Base-by-base conservation (phyloP, 2,329 filamentous ascomycete species). In the Aspergillus sp. region DNA sequence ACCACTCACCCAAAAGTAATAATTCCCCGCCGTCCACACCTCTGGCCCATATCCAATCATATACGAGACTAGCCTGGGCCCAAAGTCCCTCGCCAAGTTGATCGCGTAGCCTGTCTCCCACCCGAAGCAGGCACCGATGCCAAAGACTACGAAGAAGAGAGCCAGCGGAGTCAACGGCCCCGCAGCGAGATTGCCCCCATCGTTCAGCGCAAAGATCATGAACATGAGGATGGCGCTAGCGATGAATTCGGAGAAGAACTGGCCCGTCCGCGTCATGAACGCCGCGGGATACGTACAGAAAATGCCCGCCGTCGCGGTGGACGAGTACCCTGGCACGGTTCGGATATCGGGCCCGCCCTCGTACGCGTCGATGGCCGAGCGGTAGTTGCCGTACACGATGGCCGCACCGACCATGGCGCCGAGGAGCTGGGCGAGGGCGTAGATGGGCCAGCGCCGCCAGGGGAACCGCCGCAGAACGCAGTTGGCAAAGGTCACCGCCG, bases 21-120 rank as follows among this genome's bases (percentile, higher is more conserved):
- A 88, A 11, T 78, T 78, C 2, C 86, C 86, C 1, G 84, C 81
- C 9, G 77, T 79, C 83, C 85, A 90, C 0, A 89, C 87, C 46
- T 86, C 79, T 45, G 68, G 69, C 1, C 85, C 85, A 64, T 91
- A 90, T 2, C 88, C 88, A 49, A 89, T 61, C 64, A 85, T 81
- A 64, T 84, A 88, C 1, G 82, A 81, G 56, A 88, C 81, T 41
- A 89, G 68, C 10, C 87, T 76, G 9, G 87, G 87, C 1, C 86
- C 85, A 64, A 90, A 88, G 58, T 91, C 88, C 69, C 88, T 79
- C 32, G 86, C 87, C 40, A 88, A 70, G 63, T 90, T 90, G 58
- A 89, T 88, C 14, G 87, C 87, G 70, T 88, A 91, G 34, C 88
- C 87, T 1, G 87, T 91, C 68, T 90, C 82, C 85, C 85, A 89